Evolutionary conservation across 2,329 filamentous ascomycete genomes (phyloP).

Genomic region (Aspergillus flavus): DNA sequence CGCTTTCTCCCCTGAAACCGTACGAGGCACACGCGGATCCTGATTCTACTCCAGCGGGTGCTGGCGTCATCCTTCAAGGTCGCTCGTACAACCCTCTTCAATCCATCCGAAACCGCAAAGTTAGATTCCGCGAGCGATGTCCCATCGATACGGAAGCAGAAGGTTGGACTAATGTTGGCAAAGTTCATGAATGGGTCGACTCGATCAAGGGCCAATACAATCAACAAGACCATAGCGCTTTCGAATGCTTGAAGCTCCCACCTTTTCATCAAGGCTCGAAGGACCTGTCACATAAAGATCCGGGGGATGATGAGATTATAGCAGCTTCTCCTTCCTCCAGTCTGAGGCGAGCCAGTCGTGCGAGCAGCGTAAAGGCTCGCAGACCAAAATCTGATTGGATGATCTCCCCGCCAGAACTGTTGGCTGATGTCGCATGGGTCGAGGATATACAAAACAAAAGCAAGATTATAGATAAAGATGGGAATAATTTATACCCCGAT

Average conservation of each 20-base stretch:
- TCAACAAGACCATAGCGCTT: constrained; percentile 47
- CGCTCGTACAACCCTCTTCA: constrained; percentile 89
- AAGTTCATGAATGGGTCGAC: constrained; percentile 77
- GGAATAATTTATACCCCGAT: constrained; percentile 65
- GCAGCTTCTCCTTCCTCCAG: constrained; percentile 41
- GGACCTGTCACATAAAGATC: constrained; percentile 19
- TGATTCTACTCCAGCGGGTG: constrained; percentile 23
- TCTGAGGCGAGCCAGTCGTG: constrained; percentile 45
- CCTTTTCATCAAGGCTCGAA: constrained; percentile 35
- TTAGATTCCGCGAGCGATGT: constrained; percentile 76
- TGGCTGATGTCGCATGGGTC: constrained; percentile 90
- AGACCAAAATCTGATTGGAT: constrained; percentile 83
- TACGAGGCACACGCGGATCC: constrained; percentile 16
- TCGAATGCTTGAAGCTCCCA: constrained; percentile 50
- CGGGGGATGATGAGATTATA: constrained; percentile 28
- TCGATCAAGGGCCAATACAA: constrained; percentile 58
- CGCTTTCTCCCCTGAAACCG: constrained; percentile 68
- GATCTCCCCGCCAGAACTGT: constrained; percentile 77
- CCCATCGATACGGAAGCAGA: constrained; percentile 72
- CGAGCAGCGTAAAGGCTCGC: constrained; percentile 60
- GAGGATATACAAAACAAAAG: constrained; percentile 79
- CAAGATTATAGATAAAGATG: constrained; percentile 77
- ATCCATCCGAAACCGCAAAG: constrained; percentile 85
- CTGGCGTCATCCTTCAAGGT: constrained; percentile 53
- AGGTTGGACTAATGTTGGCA: constrained; percentile 74